Evolutionary conservation across 1,284 basidiomycete genomes (phyloP).

Genomic region (Puccinia hordei): DNA sequence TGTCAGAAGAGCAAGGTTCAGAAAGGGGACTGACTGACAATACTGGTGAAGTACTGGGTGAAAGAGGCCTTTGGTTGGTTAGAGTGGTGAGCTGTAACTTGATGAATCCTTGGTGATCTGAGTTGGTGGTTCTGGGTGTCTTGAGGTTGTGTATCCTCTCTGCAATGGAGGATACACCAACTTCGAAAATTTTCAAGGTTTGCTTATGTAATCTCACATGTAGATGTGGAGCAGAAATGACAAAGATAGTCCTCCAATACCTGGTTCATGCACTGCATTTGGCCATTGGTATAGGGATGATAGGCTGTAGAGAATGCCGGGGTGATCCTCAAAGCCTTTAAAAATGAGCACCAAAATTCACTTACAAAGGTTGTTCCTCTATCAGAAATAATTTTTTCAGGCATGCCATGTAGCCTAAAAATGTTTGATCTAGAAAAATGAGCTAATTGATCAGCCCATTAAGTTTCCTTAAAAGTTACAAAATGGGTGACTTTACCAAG

Average conservation of each 20-base stretch:
- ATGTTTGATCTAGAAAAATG: neutral
- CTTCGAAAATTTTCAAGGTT: too few relatives aligned
- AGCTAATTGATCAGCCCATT: neutral
- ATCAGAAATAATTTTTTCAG: neutral
- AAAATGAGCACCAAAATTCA: neutral
- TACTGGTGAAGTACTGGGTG: too few relatives aligned
- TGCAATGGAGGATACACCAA: too few relatives aligned
- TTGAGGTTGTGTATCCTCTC: too few relatives aligned
- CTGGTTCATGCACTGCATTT: slow-evolving; percentile 19
- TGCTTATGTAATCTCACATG: too few relatives aligned
- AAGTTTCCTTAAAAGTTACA: slow-evolving; percentile 59
- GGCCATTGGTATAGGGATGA: slow-evolving; percentile 41
- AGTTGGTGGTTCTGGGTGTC: too few relatives aligned
- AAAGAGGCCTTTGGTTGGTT: too few relatives aligned
- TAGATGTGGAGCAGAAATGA: slow-evolving; percentile 20
- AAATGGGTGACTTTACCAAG: too few relatives aligned
- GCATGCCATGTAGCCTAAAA: neutral
- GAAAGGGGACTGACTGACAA: too few relatives aligned
- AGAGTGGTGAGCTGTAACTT: too few relatives aligned
- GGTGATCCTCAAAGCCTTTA: neutral
- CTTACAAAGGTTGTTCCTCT: slow-evolving; percentile 9
- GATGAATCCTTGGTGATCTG: too few relatives aligned
- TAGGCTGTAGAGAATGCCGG: slow-evolving; percentile 8
- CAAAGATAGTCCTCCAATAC: slow-evolving; percentile 5
- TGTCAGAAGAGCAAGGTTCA: too few relatives aligned